Evolutionary conservation across 108 stramenopile species (phyloP), one percentile per base, ranked within the genome.

Genomic region (Cylindrotheca closterium): DNA sequence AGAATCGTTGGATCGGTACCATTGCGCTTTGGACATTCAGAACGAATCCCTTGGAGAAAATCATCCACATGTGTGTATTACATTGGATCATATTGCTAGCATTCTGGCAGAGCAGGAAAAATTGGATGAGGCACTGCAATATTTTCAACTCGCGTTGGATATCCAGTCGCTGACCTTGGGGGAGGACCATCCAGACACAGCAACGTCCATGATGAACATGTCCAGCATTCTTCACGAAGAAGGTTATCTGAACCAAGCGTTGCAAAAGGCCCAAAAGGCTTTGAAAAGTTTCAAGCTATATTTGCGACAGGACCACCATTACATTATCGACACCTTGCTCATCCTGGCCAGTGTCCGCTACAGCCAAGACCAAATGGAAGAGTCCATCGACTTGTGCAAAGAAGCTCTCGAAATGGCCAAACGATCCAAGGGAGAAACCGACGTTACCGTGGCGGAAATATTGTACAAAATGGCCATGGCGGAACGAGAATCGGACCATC

Each of bases 1-100:
- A 33, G 74, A 63, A 29, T 60, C 68, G 30, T 19, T 64, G 28
- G 72, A 73, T 3, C 62, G 42, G 56, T 27, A 46, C 21, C 63
- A 74, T 30, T 30, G 53, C 19, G 70, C 61, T 24, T 46, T 71
- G 3, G 12, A 55, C 17, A 34, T 71, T 3, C 53, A 51, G 0
- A 59, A 71, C 30, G 45, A 22, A 19, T 22, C 51, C 21, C 23
- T 63, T 19, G 70, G 70, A 18, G 54, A 62, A 49, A 46, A 71
- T 26, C 70, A 71, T 52, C 53, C 70, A 42, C 37, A 42, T 42
- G 37, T 42, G 37, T 7, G 37, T 42, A 42, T 42, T 7, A 42
- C 37, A 15, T 42, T 42, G 37, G 15, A 42, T 15, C 7, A 42
- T 42, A 42, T 42, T 42, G 37, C 37, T 15, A 42, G 15, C 37